These are phyloP conservation scores for Pachysandra terminalis DNA, from an alignment of 164 flowering plant genomes.

Conservation along the genomic window DNA sequence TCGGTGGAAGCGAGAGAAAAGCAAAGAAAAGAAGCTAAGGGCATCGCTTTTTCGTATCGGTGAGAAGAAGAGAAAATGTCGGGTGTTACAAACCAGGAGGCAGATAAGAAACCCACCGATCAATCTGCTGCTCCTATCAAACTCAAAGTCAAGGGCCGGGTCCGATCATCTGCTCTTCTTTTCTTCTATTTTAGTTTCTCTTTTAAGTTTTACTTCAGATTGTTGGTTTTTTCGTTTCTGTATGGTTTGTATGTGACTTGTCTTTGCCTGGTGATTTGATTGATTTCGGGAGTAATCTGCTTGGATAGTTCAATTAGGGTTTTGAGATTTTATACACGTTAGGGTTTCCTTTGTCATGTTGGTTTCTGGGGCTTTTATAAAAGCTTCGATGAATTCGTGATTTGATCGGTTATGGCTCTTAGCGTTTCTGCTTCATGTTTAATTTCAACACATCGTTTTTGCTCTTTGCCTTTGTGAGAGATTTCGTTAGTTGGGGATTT, in stretches of 20 bases:
- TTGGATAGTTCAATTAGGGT: background rate
- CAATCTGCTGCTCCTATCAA: conserved; percentile 46
- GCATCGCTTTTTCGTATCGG: background rate
- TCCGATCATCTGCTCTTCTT: conserved; percentile 13
- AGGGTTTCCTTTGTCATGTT: background rate
- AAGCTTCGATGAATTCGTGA: no score
- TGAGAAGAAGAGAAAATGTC: conserved; percentile 11
- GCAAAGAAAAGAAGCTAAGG: background rate
- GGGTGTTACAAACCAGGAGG: conserved; percentile 32
- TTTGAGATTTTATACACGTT: background rate
- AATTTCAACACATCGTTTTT: no score
- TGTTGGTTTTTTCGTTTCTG: background rate
- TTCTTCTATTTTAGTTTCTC: background rate
- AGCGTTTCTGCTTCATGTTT: no score
- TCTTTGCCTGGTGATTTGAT: background rate
- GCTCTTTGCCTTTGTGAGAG: no score
- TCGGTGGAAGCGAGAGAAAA: conserved; percentile 6
- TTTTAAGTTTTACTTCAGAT: background rate
- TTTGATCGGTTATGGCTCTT: no score
- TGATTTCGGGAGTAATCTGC: no score
- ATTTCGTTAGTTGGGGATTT: no score
- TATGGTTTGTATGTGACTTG: background rate
- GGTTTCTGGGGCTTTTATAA: background rate
- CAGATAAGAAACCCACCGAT: conserved; percentile 52
- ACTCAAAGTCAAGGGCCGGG: conserved; percentile 63